These are phyloP conservation scores for Phytopythium delawarense DNA, from an alignment of 352 stramenopile genomes.

Conservation along the genomic window DNA sequence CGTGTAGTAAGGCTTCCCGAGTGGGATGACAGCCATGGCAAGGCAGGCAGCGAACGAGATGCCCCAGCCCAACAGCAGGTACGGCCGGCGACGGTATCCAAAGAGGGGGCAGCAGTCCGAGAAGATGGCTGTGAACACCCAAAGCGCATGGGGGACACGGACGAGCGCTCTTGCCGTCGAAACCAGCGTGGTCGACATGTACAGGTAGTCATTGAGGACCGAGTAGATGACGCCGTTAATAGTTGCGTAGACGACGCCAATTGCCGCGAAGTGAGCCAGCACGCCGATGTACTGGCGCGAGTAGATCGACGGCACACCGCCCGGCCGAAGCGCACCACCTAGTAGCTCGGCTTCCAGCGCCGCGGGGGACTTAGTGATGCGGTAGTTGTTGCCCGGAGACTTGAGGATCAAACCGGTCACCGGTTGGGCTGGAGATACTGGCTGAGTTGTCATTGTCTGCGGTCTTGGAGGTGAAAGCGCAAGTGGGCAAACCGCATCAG, in stretches of 20 bases:
- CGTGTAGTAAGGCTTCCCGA: constrained; percentile 43
- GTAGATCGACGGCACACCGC: constrained; percentile 30
- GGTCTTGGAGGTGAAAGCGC: constrained; percentile 5
- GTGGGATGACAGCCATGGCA: constrained; percentile 43
- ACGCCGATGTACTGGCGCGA: constrained; percentile 31
- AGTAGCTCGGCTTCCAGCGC: constrained; percentile 9
- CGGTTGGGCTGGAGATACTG: constrained; percentile 7
- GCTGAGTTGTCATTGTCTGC: constrained; percentile 3
- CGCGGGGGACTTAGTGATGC: constrained; percentile 14
- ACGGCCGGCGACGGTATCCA: constrained; percentile 73
- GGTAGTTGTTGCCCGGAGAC: constrained; percentile 12
- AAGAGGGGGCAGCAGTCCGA: constrained; percentile 79
- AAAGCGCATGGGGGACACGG: constrained; percentile 33
- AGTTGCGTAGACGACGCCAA: constrained; percentile 34
- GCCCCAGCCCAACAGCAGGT: constrained; percentile 70
- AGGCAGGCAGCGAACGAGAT: constrained; percentile 36
- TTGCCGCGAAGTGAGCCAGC: constrained; percentile 26
- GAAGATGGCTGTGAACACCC: constrained; percentile 59
- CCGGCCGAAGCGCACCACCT: constrained; percentile 25
- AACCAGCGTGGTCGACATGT: constrained; percentile 32
- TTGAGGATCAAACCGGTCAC: background rate
- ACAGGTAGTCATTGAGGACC: constrained; percentile 53
- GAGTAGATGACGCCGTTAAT: constrained; percentile 37
- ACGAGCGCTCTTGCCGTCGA: constrained; percentile 43
- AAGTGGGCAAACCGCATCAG: constrained; percentile 5